Conservation (phyloP, 768 basidiomycete genomes). For the Kwoniella pini region DNA sequence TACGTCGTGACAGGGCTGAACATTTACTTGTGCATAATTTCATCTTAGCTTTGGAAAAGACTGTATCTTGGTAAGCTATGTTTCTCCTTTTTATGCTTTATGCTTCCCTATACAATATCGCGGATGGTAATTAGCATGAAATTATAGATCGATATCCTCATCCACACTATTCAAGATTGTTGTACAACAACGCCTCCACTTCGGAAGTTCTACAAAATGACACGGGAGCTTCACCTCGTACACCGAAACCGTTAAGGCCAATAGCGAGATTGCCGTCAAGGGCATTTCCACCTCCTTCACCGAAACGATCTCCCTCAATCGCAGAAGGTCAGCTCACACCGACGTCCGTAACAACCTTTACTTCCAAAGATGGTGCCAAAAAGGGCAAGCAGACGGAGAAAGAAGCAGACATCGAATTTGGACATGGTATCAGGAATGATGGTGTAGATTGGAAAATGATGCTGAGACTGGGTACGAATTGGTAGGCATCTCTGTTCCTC, state of each 20-base stretch:
- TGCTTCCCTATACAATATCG: not conserved
- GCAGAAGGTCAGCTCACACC: not conserved
- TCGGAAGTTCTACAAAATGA: not conserved
- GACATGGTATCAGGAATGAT: slow-evolving; percentile 46
- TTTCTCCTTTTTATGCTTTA: not conserved
- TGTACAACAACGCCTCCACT: slow-evolving; percentile 17
- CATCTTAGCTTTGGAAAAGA: slow-evolving; percentile 50
- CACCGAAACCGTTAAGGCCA: slow-evolving; percentile 29
- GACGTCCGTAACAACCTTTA: slow-evolving; percentile 12
- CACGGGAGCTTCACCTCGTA: not conserved
- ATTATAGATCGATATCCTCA: slow-evolving; percentile 45
- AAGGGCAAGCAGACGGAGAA: not conserved
- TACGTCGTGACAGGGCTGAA: slow-evolving; percentile 33
- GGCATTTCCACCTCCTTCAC: slow-evolving; percentile 50
- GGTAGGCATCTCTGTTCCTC: slow-evolving; percentile 30
- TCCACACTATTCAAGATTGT: slow-evolving; percentile 43
- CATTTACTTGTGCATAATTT: slow-evolving; percentile 3
- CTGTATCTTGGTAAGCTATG: slow-evolving; percentile 47
- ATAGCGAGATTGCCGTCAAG: slow-evolving; percentile 47
- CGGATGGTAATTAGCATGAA: not conserved
- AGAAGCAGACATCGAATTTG: slow-evolving; percentile 25
- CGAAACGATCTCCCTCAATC: slow-evolving; percentile 36
- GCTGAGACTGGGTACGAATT: slow-evolving; percentile 50
- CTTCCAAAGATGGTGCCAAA: not conserved
- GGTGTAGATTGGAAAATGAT: slow-evolving; percentile 54